Evolutionary conservation across 768 basidiomycete genomes (phyloP).

Genomic region (Naganishia kalamii): DNA sequence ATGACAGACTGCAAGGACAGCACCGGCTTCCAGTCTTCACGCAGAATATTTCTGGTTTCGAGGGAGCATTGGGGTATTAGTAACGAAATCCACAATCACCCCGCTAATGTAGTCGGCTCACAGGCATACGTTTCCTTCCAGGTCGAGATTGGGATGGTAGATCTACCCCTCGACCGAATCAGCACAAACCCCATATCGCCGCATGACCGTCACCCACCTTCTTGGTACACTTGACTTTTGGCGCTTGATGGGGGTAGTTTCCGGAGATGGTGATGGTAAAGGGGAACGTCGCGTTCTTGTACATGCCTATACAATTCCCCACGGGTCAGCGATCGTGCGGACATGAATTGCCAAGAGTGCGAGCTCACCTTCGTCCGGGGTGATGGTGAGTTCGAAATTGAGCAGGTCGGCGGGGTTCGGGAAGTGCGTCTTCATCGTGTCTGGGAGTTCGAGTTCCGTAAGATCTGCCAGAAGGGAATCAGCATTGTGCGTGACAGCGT

Average conservation of each 20-base stretch:
- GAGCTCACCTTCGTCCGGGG: slow-evolving; percentile 83
- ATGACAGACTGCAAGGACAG: slow-evolving; percentile 95
- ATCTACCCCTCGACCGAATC: slow-evolving; percentile 56
- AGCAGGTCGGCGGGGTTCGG: slow-evolving; percentile 88
- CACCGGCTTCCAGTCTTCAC: slow-evolving; percentile 99
- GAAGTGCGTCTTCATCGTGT: slow-evolving; percentile 93
- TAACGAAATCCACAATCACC: neutral
- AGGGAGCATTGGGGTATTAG: neutral
- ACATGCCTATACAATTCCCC: slow-evolving; percentile 66
- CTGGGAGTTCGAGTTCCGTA: slow-evolving; percentile 90
- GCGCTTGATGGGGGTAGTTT: slow-evolving; percentile 98
- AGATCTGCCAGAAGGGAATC: slow-evolving; percentile 59
- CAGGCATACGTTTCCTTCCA: slow-evolving; percentile 95
- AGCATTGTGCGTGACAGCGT: no score
- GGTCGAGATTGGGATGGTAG: slow-evolving; percentile 97
- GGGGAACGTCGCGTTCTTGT: slow-evolving; percentile 85
- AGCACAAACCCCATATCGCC: neutral
- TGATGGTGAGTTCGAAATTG: slow-evolving; percentile 91
- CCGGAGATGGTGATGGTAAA: slow-evolving; percentile 95
- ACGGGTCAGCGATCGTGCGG: neutral
- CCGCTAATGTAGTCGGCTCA: neutral
- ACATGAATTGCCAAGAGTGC: neutral
- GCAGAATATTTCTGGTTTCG: slow-evolving; percentile 67
- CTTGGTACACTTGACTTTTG: slow-evolving; percentile 95
- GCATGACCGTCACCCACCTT: slow-evolving; percentile 56